Conservation (phyloP, 129 eudicot genomes). For the Pittosporum tobira region DNA sequence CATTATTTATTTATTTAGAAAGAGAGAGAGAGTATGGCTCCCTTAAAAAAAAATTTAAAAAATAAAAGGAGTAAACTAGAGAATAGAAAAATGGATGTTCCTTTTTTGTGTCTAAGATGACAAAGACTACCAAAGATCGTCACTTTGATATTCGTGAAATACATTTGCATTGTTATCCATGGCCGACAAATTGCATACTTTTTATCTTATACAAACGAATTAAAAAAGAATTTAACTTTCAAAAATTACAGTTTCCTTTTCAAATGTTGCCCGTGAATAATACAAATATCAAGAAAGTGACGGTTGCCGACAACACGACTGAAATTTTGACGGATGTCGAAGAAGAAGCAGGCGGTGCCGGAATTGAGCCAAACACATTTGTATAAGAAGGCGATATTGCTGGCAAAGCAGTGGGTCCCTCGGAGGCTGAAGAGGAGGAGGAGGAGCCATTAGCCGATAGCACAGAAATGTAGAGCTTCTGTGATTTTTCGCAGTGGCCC, state of each 20-base stretch:
- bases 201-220: not conserved
- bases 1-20: too few species aligned
- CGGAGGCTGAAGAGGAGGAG: constrained; percentile 35
- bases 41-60: too few species aligned
- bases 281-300: constrained; percentile 33
- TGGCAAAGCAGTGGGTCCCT: constrained; percentile 40
- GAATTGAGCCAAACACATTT: constrained; percentile 71
- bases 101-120: too few species aligned
- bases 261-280: constrained; percentile 23
- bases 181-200: not conserved
- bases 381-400: constrained; percentile 62
- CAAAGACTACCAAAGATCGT: too few species aligned
- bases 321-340: constrained; percentile 21
- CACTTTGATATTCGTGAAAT: too few species aligned
- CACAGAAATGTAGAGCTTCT: constrained; percentile 60
- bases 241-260: not conserved
- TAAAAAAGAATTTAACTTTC: not conserved
- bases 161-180: too few species aligned
- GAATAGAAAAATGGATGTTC: too few species aligned
- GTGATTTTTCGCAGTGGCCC: constrained; percentile 66
- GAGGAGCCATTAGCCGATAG: constrained; percentile 41
- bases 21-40: too few species aligned
- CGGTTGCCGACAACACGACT: constrained; percentile 19
- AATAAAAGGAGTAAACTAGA: too few species aligned
- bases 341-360: constrained; percentile 45